These are phyloP conservation scores for Chaetomium sp. DNA, from an alignment of 2,329 filamentous ascomycete species.

Conservation along the genomic window DNA sequence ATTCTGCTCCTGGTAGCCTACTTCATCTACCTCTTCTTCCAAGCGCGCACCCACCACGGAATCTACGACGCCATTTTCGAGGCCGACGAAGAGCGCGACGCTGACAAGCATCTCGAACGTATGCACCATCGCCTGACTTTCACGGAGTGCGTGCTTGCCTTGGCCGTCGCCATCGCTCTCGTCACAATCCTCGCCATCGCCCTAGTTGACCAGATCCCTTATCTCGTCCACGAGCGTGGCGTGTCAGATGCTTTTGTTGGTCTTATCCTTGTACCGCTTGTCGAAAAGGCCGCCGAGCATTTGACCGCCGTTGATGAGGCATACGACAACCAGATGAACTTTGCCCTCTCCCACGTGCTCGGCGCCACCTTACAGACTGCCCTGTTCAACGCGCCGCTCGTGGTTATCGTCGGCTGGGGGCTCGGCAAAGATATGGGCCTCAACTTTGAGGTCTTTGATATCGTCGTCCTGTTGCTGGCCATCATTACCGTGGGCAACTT, in stretches of 20 bases:
- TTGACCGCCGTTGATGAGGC: conserved; percentile 79
- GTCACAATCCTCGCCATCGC: conserved; percentile 69
- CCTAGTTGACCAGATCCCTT: conserved; percentile 65
- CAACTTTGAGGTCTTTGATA: conserved; percentile 82
- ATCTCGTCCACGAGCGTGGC: conserved; percentile 40
- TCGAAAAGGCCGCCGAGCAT: conserved; percentile 83
- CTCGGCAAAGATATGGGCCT: conserved; percentile 64
- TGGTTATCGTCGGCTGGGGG: conserved; percentile 79
- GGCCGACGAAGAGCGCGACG: conserved; percentile 60
- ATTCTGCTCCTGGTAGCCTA: conserved; percentile 67
- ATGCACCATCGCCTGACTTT: conserved; percentile 65
- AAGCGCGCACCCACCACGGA: conserved; percentile 68
- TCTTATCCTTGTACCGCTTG: conserved; percentile 71
- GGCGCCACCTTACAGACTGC: conserved; percentile 86
- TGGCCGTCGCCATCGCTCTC: conserved; percentile 57
- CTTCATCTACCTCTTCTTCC: conserved; percentile 61
- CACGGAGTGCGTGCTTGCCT: conserved; percentile 62
- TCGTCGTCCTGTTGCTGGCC: conserved; percentile 71
- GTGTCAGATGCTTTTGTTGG: conserved; percentile 53
- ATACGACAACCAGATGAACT: conserved; percentile 77
- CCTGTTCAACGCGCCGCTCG: conserved; percentile 77
- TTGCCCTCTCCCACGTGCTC: conserved; percentile 77
- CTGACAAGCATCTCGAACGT: conserved; percentile 54
- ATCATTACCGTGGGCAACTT: conserved; percentile 86
- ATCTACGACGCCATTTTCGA: conserved; percentile 71